Conservation (phyloP, 306 rosid species). For the Mimosa bimucronata region DNA sequence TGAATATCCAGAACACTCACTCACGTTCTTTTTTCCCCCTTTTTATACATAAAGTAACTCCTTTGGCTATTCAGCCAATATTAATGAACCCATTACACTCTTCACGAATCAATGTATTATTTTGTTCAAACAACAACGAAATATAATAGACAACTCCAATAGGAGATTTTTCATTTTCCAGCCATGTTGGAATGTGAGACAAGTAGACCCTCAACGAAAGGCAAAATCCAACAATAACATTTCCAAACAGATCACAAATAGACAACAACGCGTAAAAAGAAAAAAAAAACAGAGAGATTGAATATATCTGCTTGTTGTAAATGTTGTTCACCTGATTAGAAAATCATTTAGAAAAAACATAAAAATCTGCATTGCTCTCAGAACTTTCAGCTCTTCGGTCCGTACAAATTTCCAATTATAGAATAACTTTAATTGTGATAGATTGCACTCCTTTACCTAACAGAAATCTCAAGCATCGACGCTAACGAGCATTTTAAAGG, state of each 20-base stretch:
- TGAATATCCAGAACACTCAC: not conserved
- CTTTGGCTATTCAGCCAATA: too few species aligned
- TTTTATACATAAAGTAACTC: too few species aligned
- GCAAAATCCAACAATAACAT: not conserved
- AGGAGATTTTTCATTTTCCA: not conserved
- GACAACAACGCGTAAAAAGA: too few species aligned
- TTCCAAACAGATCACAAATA: not conserved
- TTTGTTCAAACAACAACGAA: not conserved
- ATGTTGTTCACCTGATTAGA: too few species aligned
- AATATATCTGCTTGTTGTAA: slow-evolving; percentile 90
- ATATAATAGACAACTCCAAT: not conserved
- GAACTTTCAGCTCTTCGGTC: not conserved
- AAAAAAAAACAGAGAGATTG: not conserved
- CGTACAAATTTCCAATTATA: not conserved
- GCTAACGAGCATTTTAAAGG: not conserved
- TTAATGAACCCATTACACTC: too few species aligned
- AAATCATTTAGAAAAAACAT: not conserved
- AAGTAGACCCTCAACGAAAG: not conserved
- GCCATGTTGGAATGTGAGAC: not conserved
- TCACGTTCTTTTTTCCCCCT: too few species aligned
- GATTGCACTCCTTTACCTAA: not conserved
- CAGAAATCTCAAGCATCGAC: slow-evolving; percentile 3
- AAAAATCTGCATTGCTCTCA: not conserved
- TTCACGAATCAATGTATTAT: too few species aligned
- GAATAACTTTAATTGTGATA: not conserved